Conservation (phyloP, 768 basidiomycete species). For the Candolleomyces eurysporus region DNA sequence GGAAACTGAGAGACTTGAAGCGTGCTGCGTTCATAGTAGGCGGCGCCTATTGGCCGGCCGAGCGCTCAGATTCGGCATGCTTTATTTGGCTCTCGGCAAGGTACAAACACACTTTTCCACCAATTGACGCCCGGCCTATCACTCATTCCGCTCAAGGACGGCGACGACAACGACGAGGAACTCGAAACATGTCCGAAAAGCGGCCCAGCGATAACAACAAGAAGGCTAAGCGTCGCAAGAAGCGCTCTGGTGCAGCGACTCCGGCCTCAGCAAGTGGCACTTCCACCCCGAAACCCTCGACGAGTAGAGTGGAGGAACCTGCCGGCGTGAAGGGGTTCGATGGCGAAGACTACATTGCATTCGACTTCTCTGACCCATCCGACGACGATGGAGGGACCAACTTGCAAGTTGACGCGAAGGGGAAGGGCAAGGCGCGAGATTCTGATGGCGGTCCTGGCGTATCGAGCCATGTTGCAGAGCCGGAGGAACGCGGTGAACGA, state of each 20-base stretch:
- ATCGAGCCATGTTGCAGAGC: background rate
- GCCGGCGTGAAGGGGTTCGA: background rate
- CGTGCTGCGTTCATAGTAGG: too few relatives aligned
- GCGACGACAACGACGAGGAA: too few relatives aligned
- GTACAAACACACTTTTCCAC: too few relatives aligned
- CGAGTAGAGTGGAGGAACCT: background rate
- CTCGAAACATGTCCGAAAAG: too few relatives aligned
- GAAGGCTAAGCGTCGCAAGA: conserved; percentile 3
- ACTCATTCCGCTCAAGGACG: too few relatives aligned
- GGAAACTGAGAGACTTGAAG: too few relatives aligned
- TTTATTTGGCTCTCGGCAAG: too few relatives aligned
- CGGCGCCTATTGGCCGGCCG: too few relatives aligned
- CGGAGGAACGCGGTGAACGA: background rate
- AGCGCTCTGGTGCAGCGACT: background rate
- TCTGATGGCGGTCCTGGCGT: background rate
- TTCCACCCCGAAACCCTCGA: background rate
- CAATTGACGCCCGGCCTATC: too few relatives aligned
- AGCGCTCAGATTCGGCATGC: too few relatives aligned
- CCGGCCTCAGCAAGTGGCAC: background rate
- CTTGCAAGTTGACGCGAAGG: conserved; percentile 4
- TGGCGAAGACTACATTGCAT: conserved; percentile 1
- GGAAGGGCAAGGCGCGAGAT: conserved; percentile 2
- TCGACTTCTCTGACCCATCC: conserved; percentile 2
- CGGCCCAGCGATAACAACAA: background rate
- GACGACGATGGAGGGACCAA: background rate